A percentile compares a stretch with the other conserved stretches of the same genome.
Conservation (phyloP, 371 early-diverging fungal genomes). For the Gilbertella persicaria region DNA sequence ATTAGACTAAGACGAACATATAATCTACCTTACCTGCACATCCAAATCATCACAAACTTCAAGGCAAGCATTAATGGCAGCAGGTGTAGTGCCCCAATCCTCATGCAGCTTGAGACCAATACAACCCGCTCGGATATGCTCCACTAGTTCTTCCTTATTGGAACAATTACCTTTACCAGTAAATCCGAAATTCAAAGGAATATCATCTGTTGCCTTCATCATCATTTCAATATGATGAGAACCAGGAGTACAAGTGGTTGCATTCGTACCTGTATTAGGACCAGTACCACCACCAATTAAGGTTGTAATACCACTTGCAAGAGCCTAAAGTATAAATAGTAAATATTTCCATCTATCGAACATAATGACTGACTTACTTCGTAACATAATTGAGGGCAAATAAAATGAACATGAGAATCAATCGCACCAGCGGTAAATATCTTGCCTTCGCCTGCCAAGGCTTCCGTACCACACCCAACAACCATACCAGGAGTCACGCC, state of each 20-base stretch:
- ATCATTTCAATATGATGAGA: conserved; percentile 78
- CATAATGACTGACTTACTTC: conserved; percentile 51
- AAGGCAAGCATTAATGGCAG: conserved; percentile 89
- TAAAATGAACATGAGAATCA: conserved; percentile 91
- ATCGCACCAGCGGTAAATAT: conserved; percentile 93
- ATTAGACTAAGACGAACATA: conserved; percentile 1
- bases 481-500: conserved; percentile 87
- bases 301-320: conserved; percentile 87
- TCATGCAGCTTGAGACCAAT: conserved; percentile 93
- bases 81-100: conserved; percentile 94
- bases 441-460: conserved; percentile 85
- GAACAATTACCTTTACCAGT: conserved; percentile 93
- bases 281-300: conserved; percentile 95
- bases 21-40: conserved; percentile 56
- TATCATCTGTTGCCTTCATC: conserved; percentile 83
- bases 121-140: conserved; percentile 87
- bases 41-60: conserved; percentile 85
- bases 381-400: conserved; percentile 84
- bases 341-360: conserved; percentile 2
- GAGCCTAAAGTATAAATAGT: conserved; percentile 55
- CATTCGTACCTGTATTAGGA: conserved; percentile 92
- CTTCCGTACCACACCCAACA: conserved; percentile 88
- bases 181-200: conserved; percentile 90
- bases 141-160: conserved; percentile 62
- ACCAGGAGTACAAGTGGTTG: conserved; percentile 93